Evolutionary conservation across 148 eudicot genomes (phyloP).

Genomic region (Gaultheria prostrata): DNA sequence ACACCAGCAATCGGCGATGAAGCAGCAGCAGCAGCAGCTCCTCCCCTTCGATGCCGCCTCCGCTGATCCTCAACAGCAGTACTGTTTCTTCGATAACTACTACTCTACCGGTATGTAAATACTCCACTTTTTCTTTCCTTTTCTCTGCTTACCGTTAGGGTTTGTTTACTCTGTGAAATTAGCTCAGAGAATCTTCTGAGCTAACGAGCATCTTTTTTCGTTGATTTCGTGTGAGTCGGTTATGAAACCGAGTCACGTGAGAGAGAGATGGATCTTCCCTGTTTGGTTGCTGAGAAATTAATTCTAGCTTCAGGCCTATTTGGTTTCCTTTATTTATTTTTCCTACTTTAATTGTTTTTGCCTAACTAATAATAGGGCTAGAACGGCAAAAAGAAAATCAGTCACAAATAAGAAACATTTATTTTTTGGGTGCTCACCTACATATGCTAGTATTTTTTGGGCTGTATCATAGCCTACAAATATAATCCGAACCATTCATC

Average conservation of each 20-base stretch:
- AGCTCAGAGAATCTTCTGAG: slow-evolving; percentile 7
- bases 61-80: slow-evolving; percentile 34
- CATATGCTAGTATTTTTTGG: too few relatives aligned
- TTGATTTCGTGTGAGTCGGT: background rate
- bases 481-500: too few relatives aligned
- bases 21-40: slow-evolving; percentile 7
- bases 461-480: too few relatives aligned
- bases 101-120: slow-evolving; percentile 40
- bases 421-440: too few relatives aligned
- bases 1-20: slow-evolving; percentile 20
- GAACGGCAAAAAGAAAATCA: too few relatives aligned
- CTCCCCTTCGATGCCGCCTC: slow-evolving; percentile 17
- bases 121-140: background rate
- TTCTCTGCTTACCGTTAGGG: background rate
- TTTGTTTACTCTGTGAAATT: background rate
- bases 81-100: slow-evolving; percentile 49
- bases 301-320: too few relatives aligned
- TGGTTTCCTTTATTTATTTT: too few relatives aligned
- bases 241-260: background rate
- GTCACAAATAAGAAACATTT: too few relatives aligned
- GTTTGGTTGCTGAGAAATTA: slow-evolving; percentile 24
- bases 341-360: too few relatives aligned
- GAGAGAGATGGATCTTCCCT: slow-evolving; percentile 11
- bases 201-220: background rate
- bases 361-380: too few relatives aligned